Conservation (phyloP, 177 flowering plant genomes). For the Vitis hybrid region DNA sequence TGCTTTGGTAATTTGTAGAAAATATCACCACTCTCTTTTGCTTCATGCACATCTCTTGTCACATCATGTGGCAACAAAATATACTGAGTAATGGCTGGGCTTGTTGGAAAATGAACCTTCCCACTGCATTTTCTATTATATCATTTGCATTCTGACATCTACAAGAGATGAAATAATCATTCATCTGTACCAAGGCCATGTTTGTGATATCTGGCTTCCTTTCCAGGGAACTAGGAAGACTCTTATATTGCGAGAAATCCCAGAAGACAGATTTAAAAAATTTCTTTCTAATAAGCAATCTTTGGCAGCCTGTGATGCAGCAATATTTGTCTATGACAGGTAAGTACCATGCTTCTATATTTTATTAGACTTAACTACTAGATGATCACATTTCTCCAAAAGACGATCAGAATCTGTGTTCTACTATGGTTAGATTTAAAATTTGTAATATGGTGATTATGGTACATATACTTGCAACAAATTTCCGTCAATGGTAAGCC, state of each 20-base stretch:
- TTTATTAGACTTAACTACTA: too few species aligned
- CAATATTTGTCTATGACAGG: slow-evolving; percentile 49
- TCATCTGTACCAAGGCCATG: background rate
- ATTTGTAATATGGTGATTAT: too few species aligned
- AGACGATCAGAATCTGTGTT: too few species aligned
- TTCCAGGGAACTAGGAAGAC: slow-evolving; percentile 54
- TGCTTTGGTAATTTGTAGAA: slow-evolving; percentile 3
- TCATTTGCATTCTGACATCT: background rate
- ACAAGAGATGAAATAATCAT: background rate
- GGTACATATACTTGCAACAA: background rate
- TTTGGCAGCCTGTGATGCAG: slow-evolving; percentile 44
- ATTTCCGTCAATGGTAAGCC: background rate
- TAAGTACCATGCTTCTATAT: slow-evolving; percentile 3
- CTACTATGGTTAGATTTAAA: too few species aligned
- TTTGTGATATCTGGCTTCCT: slow-evolving; percentile 4
- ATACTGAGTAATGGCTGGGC: background rate
- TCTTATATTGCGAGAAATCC: slow-evolving; percentile 45
- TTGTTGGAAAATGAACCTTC: background rate
- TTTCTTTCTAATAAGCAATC: slow-evolving; percentile 34
- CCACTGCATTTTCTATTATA: background rate
- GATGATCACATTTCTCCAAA: too few species aligned
- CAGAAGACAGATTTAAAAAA: slow-evolving; percentile 30
- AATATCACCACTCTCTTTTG: background rate
- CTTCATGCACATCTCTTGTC: background rate
- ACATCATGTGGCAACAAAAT: background rate